phyloP scores from a whole-genome alignment of 108 stramenopile species.

The Fragilaria crotonensis region DNA sequence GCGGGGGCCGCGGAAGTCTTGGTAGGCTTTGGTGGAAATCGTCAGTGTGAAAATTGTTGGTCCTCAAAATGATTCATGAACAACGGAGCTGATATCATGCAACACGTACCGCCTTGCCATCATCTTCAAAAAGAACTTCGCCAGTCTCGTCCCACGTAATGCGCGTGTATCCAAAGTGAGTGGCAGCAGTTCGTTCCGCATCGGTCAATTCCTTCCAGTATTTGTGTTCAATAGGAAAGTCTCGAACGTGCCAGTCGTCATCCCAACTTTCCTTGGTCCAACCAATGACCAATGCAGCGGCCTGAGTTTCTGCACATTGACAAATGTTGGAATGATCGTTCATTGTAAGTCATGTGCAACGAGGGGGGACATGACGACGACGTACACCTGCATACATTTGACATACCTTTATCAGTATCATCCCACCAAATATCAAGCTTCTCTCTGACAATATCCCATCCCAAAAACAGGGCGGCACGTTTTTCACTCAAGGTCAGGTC shows the following conservation, averaged over 20 bases:
- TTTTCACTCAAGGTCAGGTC: constrained; percentile 10
- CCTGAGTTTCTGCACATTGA: constrained; percentile 1
- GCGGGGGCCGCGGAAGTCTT: background rate
- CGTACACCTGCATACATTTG: background rate
- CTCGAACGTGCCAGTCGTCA: constrained; percentile 1
- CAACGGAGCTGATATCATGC: no score
- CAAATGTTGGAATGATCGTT: background rate
- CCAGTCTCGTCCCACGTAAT: background rate
- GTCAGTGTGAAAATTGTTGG: no score
- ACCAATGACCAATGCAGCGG: constrained; percentile 10
- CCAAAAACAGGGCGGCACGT: background rate
- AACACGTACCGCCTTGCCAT: background rate
- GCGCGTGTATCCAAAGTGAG: constrained; percentile 1
- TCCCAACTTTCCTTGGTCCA: constrained; percentile 12
- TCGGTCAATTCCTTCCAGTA: constrained; percentile 8
- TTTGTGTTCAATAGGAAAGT: background rate
- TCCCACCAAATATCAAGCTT: constrained; percentile 8
- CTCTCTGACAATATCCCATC: background rate
- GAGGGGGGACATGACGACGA: background rate
- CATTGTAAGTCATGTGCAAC: background rate
- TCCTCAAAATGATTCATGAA: no score
- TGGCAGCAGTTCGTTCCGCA: background rate
- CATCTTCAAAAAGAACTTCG: constrained; percentile 1
- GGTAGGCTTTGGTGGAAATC: no score
- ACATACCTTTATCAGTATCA: background rate